Conservation (phyloP, 2,329 filamentous ascomycete species). For the Stagonosporopsis cucurbitacearum region DNA sequence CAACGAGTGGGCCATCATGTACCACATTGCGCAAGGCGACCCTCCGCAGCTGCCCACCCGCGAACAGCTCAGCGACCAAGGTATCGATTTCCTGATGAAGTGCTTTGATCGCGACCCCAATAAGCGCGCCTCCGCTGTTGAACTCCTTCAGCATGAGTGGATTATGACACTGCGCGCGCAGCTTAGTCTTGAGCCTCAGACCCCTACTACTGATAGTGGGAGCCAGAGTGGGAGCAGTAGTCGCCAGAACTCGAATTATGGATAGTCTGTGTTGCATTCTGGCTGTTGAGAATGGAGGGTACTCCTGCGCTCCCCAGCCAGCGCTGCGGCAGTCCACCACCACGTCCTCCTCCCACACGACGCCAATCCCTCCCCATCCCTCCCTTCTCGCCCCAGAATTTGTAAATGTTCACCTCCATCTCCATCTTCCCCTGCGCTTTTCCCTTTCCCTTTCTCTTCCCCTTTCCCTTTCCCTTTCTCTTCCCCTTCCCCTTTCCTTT, state of each 20-base stretch:
- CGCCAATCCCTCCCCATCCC: no score
- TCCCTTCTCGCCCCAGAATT: no score
- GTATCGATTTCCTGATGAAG: slow-evolving; percentile 84
- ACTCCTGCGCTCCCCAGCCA: no score
- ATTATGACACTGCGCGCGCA: slow-evolving; percentile 60
- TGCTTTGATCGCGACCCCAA: slow-evolving; percentile 88
- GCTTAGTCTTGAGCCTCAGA: slow-evolving; percentile 55
- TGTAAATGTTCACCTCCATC: no score
- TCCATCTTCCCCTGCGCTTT: no score
- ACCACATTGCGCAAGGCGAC: slow-evolving; percentile 98
- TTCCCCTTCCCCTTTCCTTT: no score
- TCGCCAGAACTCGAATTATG: slow-evolving; percentile 47
- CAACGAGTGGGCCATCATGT: slow-evolving; percentile 99
- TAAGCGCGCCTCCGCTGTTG: slow-evolving; percentile 79
- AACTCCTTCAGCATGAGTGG: slow-evolving; percentile 95
- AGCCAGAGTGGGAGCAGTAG: slow-evolving; percentile 30
- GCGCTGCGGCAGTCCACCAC: no score
- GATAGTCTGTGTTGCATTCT: no score
- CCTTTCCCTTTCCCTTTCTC: no score
- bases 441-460: no score
- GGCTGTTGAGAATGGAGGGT: no score
- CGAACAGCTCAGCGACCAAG: slow-evolving; percentile 83
- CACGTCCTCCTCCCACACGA: no score
- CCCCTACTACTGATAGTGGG: slow-evolving; percentile 47
- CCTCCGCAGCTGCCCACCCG: slow-evolving; percentile 80